Percentiles rank a stretch among this genome's conserved stretches.
Conservation (phyloP, 345 rosid species). For the Eucalyptus victrix region DNA sequence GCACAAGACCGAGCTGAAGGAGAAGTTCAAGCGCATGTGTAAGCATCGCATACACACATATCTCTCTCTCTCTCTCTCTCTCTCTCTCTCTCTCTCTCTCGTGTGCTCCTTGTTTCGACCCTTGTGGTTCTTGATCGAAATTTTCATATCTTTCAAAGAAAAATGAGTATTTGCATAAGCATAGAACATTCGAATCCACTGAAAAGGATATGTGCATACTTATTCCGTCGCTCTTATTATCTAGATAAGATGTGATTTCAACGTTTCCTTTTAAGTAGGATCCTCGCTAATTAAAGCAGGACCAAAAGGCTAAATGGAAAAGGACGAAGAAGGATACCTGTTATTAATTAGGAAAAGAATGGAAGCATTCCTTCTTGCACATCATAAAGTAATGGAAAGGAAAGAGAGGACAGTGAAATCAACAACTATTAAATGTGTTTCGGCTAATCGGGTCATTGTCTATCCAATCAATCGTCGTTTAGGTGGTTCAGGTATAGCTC, state of each 20-base stretch:
- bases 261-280: not conserved
- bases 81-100: not conserved
- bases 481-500: not conserved
- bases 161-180: not conserved
- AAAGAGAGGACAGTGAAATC: not conserved
- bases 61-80: not conserved
- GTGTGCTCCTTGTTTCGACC: not conserved
- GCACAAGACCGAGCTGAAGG: conserved; percentile 36
- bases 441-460: not conserved
- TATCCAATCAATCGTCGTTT: not conserved
- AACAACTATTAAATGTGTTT: not conserved
- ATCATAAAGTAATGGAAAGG: not conserved
- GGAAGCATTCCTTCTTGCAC: not conserved
- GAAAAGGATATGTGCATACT: not conserved
- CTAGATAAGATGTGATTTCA: not conserved
- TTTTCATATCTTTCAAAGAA: not conserved
- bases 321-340: not conserved
- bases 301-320: not conserved
- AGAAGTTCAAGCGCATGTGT: conserved; percentile 55
- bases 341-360: not conserved
- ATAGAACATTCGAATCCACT: not conserved
- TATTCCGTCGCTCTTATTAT: not conserved
- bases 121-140: not conserved
- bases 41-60: not conserved
- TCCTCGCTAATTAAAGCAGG: not conserved